A percentile compares a stretch with the other conserved stretches of the same genome.
These are phyloP conservation scores for Incumbomyces delicatus DNA, from an alignment of 2,329 filamentous ascomycete genomes.

Conservation along the genomic window DNA sequence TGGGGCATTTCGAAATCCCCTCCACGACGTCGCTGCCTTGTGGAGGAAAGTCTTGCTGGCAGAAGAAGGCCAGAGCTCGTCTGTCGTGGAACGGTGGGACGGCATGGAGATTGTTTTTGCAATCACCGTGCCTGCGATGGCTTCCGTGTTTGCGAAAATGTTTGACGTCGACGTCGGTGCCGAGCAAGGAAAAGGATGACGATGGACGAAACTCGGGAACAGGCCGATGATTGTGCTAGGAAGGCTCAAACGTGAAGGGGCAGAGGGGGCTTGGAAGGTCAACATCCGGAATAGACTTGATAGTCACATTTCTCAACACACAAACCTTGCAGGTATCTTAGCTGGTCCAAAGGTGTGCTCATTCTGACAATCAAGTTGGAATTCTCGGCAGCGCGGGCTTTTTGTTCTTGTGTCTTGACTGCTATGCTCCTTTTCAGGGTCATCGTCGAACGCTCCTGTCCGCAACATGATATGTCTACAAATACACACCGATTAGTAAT, in stretches of 20 bases:
- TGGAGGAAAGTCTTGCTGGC: conserved; percentile 6
- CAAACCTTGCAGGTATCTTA: no score
- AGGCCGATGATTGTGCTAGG: background rate
- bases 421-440: no score
- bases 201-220: background rate
- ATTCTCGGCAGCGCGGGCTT: no score
- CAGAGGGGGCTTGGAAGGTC: background rate
- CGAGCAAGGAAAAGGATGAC: background rate
- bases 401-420: no score
- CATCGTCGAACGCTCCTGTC: no score
- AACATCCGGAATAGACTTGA: no score
- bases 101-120: conserved; percentile 9
- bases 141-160: background rate
- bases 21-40: conserved; percentile 6
- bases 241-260: background rate
- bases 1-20: conserved; percentile 12
- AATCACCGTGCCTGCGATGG: conserved; percentile 7
- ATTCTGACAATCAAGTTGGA: no score
- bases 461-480: no score
- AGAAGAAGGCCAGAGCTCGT: background rate
- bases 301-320: no score
- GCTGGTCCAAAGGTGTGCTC: no score
- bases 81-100: background rate
- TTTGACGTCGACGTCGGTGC: conserved; percentile 2
- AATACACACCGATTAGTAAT: no score